phyloP scores from a whole-genome alignment of 441 rosid genomes.

The Gossypium aridum region DNA sequence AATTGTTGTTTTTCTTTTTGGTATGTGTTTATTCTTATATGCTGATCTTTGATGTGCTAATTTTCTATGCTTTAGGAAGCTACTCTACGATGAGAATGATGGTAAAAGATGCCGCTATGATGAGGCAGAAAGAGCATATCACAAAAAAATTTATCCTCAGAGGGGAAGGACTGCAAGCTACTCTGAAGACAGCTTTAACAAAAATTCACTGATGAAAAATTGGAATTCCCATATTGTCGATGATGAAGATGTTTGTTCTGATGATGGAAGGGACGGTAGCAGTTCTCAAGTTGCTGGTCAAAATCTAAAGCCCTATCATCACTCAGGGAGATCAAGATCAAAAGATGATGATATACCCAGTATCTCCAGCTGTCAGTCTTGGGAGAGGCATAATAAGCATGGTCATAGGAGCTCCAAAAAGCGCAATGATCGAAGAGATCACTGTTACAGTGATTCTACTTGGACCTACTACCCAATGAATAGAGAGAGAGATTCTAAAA shows the following conservation, averaged over 20 bases:
- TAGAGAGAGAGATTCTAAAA: slow-evolving; percentile 21
- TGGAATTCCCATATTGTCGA: background rate
- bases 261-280: slow-evolving; percentile 17
- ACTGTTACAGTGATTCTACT: slow-evolving; percentile 26
- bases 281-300: slow-evolving; percentile 14
- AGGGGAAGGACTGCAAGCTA: slow-evolving; percentile 21
- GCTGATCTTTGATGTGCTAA: background rate
- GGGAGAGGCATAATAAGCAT: slow-evolving; percentile 23
- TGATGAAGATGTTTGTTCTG: slow-evolving; percentile 8
- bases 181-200: slow-evolving; percentile 25
- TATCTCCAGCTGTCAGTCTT: slow-evolving; percentile 22
- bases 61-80: slow-evolving; percentile 21
- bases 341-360: slow-evolving; percentile 33
- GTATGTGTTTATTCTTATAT: background rate
- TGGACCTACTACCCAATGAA: slow-evolving; percentile 18
- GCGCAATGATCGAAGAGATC: slow-evolving; percentile 18
- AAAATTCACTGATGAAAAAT: slow-evolving; percentile 15
- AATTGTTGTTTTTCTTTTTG: background rate
- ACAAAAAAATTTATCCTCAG: background rate
- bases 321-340: slow-evolving; percentile 29
- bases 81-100: slow-evolving; percentile 20
- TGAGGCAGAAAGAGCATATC: slow-evolving; percentile 21
- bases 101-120: slow-evolving; percentile 7
- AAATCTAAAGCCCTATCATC: slow-evolving; percentile 13
- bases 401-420: slow-evolving; percentile 19